Evolutionary conservation across 441 rosid species (phyloP).

Genomic region (Adansonia grandidieri): DNA sequence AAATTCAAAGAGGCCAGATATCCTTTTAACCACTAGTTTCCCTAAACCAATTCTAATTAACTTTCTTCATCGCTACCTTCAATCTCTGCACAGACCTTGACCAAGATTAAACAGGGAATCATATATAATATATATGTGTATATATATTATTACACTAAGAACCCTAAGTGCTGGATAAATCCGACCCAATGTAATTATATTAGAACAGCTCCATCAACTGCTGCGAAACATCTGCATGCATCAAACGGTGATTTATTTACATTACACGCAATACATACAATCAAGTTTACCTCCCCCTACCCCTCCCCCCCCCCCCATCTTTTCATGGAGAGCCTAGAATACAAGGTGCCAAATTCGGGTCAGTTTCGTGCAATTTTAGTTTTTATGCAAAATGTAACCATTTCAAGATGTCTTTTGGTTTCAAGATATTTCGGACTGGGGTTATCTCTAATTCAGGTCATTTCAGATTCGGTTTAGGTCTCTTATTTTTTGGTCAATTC

Average conservation of each 20-base stretch:
- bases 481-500: background rate
- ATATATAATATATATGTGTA: background rate
- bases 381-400: background rate
- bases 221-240: constrained; percentile 63
- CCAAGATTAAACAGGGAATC: background rate
- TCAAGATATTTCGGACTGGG: background rate
- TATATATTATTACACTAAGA: background rate
- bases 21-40: background rate
- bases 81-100: constrained; percentile 7
- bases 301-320: background rate
- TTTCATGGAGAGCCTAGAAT: background rate
- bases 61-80: background rate
- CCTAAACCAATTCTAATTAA: background rate
- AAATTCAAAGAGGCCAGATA: background rate
- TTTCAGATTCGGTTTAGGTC: too few relatives aligned
- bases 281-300: background rate
- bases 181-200: background rate
- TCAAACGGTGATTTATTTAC: background rate
- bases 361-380: background rate
- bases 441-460: background rate
- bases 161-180: background rate
- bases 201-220: constrained; percentile 78
- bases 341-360: background rate
- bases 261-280: background rate
- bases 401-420: background rate